phyloP scores from a whole-genome alignment of 2,329 filamentous ascomycete genomes.

The Fusarium papillatum region DNA sequence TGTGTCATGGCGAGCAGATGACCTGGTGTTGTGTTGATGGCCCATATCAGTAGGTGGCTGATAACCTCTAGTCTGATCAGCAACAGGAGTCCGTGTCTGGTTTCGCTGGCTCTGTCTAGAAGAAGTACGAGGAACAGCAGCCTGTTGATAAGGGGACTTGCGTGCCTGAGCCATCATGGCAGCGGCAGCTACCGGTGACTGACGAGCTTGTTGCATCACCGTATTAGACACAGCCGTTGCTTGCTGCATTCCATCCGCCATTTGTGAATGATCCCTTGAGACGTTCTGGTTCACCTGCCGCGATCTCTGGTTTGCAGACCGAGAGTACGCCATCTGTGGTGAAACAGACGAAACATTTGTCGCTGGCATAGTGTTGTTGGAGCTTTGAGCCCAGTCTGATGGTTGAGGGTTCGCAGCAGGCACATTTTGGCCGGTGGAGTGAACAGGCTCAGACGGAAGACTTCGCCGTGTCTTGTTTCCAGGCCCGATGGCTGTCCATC shows the following conservation, averaged over 20 bases:
- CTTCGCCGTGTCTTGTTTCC: slow-evolving; percentile 22
- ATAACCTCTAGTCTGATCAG: slow-evolving; percentile 34
- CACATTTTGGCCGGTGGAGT: slow-evolving; percentile 1
- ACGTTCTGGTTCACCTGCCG: slow-evolving; percentile 19
- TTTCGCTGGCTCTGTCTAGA: slow-evolving; percentile 52
- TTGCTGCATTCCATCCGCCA: slow-evolving; percentile 17
- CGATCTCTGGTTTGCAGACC: slow-evolving; percentile 7
- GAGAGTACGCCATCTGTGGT: slow-evolving; percentile 26
- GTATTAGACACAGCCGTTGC: slow-evolving; percentile 17
- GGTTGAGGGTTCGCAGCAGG: slow-evolving; percentile 21
- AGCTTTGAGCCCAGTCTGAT: slow-evolving; percentile 29
- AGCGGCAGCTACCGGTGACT: slow-evolving; percentile 44
- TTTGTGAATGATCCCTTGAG: slow-evolving; percentile 18
- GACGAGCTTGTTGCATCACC: slow-evolving; percentile 44
- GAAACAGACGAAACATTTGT: slow-evolving; percentile 27
- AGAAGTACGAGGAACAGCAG: slow-evolving; percentile 42
- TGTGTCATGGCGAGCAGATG: slow-evolving; percentile 19
- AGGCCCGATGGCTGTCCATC: slow-evolving; percentile 21
- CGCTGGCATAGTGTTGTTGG: slow-evolving; percentile 5
- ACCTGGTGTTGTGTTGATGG: slow-evolving; percentile 26
- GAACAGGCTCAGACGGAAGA: slow-evolving; percentile 33
- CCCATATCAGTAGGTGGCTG: slow-evolving; percentile 25
- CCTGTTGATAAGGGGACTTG: slow-evolving; percentile 48
- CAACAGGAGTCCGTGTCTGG: slow-evolving; percentile 47
- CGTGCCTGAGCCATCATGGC: slow-evolving; percentile 47